Evolutionary conservation across 306 rosid genomes (phyloP).

Genomic region (Medicago lupulina): DNA sequence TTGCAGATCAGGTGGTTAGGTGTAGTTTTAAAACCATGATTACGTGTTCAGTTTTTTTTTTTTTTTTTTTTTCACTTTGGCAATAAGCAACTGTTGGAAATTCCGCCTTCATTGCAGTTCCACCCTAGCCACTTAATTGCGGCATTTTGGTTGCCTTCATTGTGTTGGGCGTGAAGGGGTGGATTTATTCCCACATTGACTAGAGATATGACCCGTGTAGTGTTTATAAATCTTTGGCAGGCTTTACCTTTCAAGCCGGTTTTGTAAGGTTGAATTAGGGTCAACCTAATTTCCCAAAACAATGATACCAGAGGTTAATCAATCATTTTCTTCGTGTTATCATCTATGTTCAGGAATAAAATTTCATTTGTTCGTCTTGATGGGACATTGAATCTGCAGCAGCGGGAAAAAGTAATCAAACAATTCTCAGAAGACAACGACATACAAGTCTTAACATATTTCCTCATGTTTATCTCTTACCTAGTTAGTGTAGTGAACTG

Average conservation of each 20-base stretch:
- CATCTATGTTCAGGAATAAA: constrained; percentile 64
- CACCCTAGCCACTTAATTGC: no score
- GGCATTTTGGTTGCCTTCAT: no score
- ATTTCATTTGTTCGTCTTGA: constrained; percentile 89
- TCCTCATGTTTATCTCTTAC: constrained; percentile 30
- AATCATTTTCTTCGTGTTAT: constrained; percentile 32
- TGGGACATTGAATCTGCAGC: constrained; percentile 85
- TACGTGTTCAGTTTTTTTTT: not conserved
- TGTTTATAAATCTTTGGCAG: no score
- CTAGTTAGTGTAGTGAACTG: constrained; percentile 19
- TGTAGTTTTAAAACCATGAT: not conserved
- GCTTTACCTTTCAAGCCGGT: no score
- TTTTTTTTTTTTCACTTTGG: constrained; percentile 27
- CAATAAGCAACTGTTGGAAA: not conserved
- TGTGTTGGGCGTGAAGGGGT: no score
- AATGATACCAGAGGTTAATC: constrained; percentile 23
- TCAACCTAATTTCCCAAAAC: not conserved
- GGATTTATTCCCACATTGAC: no score
- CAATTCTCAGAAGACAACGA: constrained; percentile 81
- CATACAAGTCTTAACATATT: constrained; percentile 58
- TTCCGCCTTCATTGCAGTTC: no score
- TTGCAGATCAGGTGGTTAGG: not conserved
- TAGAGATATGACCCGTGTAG: no score
- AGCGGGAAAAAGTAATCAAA: constrained; percentile 78
- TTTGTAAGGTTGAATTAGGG: no score